Percentiles rank a stretch among this genome's conserved stretches.
Evolutionary conservation across 441 rosid genomes (phyloP).

Genomic region (Corymbia calophylla): DNA sequence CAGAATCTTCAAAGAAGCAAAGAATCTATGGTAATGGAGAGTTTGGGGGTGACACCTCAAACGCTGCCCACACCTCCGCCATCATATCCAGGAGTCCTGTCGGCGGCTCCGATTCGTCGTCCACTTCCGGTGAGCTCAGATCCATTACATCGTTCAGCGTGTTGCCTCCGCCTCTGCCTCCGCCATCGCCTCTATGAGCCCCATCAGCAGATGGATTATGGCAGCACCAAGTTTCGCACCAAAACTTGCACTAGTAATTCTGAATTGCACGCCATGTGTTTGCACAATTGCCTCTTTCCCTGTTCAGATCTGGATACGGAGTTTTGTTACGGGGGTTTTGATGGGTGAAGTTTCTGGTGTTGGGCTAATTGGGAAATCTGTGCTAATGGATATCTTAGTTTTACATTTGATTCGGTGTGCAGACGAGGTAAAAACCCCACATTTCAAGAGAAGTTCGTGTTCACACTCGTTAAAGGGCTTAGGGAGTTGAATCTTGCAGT

Average conservation of each 20-base stretch:
- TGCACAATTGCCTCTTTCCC: neutral
- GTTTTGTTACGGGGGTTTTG: no score
- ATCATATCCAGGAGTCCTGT: no score
- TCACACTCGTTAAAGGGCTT: neutral
- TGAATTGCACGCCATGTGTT: neutral
- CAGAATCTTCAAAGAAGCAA: no score
- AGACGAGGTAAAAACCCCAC: no score
- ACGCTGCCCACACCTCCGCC: no score
- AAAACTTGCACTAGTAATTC: neutral
- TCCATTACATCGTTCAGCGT: rapidly evolving
- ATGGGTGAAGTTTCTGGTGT: neutral
- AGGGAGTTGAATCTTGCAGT: neutral
- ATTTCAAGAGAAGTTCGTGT: no score
- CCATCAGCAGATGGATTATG: neutral
- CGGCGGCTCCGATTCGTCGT: rapidly evolving
- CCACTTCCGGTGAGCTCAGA: rapidly evolving
- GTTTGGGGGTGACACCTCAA: no score
- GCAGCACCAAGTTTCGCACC: neutral
- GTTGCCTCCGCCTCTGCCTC: no score
- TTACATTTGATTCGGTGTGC: no score
- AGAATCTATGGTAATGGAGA: no score
- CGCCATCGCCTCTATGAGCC: no score
- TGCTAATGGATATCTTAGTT: neutral
- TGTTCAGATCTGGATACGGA: neutral
- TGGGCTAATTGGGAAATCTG: neutral